Percentiles rank a stretch among this genome's conserved stretches.
These are phyloP conservation scores for Lachnellula occidentalis DNA, from an alignment of 2,329 filamentous ascomycete species.

Conservation along the genomic window DNA sequence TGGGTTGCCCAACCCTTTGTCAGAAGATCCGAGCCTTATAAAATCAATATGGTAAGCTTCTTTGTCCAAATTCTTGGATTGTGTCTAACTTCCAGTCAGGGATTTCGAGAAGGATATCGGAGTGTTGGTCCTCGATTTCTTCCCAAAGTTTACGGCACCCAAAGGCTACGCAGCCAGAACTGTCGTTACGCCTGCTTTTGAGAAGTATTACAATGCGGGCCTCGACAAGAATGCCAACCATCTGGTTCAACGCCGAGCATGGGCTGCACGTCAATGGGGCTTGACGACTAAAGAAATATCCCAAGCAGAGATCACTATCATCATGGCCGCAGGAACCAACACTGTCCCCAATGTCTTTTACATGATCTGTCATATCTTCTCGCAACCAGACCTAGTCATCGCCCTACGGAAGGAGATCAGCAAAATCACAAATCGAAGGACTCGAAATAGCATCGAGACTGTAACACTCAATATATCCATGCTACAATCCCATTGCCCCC, in stretches of 20 bases:
- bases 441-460: slow-evolving; percentile 3
- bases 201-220: slow-evolving; percentile 27
- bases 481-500: slow-evolving; percentile 35
- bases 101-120: slow-evolving; percentile 26
- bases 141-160: slow-evolving; percentile 28
- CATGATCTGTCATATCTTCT: slow-evolving; percentile 32
- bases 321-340: slow-evolving; percentile 30
- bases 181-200: slow-evolving; percentile 33
- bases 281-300: slow-evolving; percentile 18
- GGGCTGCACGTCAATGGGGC: slow-evolving; percentile 2
- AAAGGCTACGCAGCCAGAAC: slow-evolving; percentile 29
- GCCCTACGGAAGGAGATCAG: slow-evolving; percentile 29
- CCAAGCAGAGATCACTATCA: slow-evolving; percentile 29
- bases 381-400: slow-evolving; percentile 25
- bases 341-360: slow-evolving; percentile 36
- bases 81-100: slow-evolving; percentile 10
- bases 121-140: slow-evolving; percentile 26
- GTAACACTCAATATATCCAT: slow-evolving; percentile 32
- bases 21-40: slow-evolving; percentile 29
- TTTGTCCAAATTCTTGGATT: not conserved
- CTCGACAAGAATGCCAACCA: slow-evolving; percentile 24
- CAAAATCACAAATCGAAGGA: slow-evolving; percentile 6
- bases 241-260: slow-evolving; percentile 8
- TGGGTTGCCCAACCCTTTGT: slow-evolving; percentile 39
- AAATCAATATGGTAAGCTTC: slow-evolving; percentile 33